Base-by-base conservation (phyloP, 2,329 filamentous ascomycete genomes). In the Eutypella sp. region DNA sequence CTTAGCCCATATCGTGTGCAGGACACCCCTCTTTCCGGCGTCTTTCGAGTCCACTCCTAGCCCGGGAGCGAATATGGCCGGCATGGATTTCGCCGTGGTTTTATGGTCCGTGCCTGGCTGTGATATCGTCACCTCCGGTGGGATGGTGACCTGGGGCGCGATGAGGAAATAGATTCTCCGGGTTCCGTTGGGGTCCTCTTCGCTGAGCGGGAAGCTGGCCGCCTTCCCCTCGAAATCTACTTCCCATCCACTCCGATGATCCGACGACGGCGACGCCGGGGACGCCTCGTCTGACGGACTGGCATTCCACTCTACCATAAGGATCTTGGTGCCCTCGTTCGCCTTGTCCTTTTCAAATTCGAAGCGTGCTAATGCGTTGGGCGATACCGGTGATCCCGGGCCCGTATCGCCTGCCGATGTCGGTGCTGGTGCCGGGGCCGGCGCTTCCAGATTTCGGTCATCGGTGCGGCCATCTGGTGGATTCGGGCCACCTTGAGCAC, bases 1-100 rank as follows among this genome's bases (percentile, higher is more conserved):
- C 72, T 90, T 90, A 16, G 88, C 91, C 89, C 91, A 96, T 47
- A 92, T 82, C 2, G 89, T 95, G 62, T 95, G 91, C 48, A 96
- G 68, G 2, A 95, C 88, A 2, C 90, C 90, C 51, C 88, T 86
- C 57, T 84, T 83, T 6, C 88, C 87, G 0, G 82, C 79, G 16
- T 82, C 73, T 20, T 79, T 74, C 11, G 80, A 79, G 19, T 80
- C 84, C 3, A 78, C 76, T 2, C 86, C 85, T 20, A 95, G 72
- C 48, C 85, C 84, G 0, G 85, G 81, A 1, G 88, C 84, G 60
- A 92, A 96, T 54, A 96, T 92, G 25, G 90, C 90, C 0, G 90
- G 90, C 42, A 95, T 72, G 1, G 89, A 88, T 60, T 91, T 91
- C 11, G 90, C 83, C 36, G 78, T 62, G 18, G 81, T 74, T 60